A percentile compares a stretch with the other conserved stretches of the same genome.
Evolutionary conservation across 176 grass and related monocot genomes (phyloP).

Genomic region (Cenchrus fungigraminus): DNA sequence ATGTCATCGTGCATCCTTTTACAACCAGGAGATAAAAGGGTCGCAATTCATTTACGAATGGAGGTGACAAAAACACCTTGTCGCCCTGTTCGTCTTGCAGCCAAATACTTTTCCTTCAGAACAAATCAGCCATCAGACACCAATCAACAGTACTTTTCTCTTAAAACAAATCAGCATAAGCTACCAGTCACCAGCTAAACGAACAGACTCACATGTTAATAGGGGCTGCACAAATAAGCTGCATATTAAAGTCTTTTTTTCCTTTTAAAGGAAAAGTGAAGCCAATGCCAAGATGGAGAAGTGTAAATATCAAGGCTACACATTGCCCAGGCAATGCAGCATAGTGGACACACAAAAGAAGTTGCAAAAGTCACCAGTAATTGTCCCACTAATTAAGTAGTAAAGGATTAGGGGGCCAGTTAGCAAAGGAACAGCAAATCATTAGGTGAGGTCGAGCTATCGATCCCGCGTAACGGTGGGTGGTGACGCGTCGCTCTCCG

Average conservation of each 20-base stretch:
- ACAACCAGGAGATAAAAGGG: not conserved
- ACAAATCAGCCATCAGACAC: too few relatives aligned
- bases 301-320: not conserved
- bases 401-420: constrained; percentile 1
- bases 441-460: constrained; percentile 65
- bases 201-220: not conserved
- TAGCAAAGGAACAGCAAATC: constrained; percentile 43
- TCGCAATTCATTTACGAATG: not conserved
- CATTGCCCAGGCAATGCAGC: not conserved
- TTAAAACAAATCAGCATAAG: too few relatives aligned
- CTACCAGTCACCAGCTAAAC: too few relatives aligned
- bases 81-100: too few relatives aligned
- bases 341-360: not conserved
- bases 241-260: not conserved
- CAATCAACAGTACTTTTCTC: too few relatives aligned
- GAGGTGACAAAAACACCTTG: not conserved
- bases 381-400: not conserved
- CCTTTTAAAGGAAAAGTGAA: not conserved
- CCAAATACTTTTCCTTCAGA: too few relatives aligned
- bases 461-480: constrained; percentile 37
- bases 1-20: not conserved
- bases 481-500: constrained; percentile 55
- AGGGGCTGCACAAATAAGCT: not conserved
- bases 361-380: not conserved
- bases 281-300: not conserved